Base-by-base conservation (phyloP, 306 rosid species). In the Castanospermum australe region DNA sequence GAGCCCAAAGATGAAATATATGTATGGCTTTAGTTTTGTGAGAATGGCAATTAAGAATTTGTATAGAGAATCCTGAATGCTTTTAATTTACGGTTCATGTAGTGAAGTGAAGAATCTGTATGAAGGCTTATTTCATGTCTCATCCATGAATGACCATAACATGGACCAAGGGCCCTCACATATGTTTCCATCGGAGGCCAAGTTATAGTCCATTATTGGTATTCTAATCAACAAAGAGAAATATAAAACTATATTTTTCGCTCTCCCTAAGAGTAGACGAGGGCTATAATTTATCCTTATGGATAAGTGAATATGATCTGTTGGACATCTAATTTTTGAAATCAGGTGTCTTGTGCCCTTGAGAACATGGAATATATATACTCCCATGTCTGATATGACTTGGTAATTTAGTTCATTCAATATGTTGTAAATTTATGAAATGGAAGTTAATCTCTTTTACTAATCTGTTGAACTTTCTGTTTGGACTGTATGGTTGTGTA, bases 381-480 rank as follows among this genome's bases (percentile, higher is more conserved):
- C 74, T 62, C 52, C 44, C 13, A 5, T 59, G 48, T 60, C 30
- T 74, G 44, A 17, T 68, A 25, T 20, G 52, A 51, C 35, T 76
- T 35, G 22, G 45, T 10, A 61, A 71, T 13, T 54, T 67, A 39
- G 82, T 42, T 57, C 36, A 42, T 42, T 41, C 56, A 85, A 22
- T 61, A 13, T 67, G 5, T 54, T 61, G 36, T 18, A 52, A 64
- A 25, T 39, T 59, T 71, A 15, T 50, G 55, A 52, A 36, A 59
- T 21, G 47, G 33, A 36, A 38, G 20, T 33, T 33, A 28, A 36
- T 54, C 44, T 33, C 2, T 28, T 56, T 75, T 71, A 52, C 22
- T 60, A 59, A 69, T 81, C 6, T 52, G 5, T 44, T 77, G 47
- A 74, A 38, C 61, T 76, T 55, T 66, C 42, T 33, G 50, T 79